Percentiles rank a stretch among this genome's conserved stretches.
phyloP scores from a whole-genome alignment of 108 stramenopile species.

The Stephanodiscus minutulus region DNA sequence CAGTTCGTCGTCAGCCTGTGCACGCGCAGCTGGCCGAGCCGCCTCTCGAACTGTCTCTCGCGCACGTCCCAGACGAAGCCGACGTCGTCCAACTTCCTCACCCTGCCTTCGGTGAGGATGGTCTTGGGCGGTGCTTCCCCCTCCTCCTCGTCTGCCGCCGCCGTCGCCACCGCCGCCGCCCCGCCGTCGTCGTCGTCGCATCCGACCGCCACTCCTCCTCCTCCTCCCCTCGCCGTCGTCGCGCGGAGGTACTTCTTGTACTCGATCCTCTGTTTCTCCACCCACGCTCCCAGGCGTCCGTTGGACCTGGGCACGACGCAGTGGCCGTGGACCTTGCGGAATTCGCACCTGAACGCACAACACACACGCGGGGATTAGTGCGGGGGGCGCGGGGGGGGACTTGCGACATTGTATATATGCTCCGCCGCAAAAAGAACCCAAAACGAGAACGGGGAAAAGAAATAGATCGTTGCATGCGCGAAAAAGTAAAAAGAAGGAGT shows the following conservation, averaged over 20 bases:
- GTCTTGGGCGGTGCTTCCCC: slow-evolving; percentile 7
- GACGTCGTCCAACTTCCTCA: slow-evolving; percentile 22
- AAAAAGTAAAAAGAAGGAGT: too few species aligned
- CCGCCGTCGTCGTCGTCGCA: background rate
- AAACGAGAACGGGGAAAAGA: too few species aligned
- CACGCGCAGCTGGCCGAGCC: slow-evolving; percentile 26
- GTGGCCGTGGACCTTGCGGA: slow-evolving; percentile 26
- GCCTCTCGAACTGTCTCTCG: slow-evolving; percentile 37
- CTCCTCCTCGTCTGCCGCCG: background rate
- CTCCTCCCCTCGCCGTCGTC: background rate
- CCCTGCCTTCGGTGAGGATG: slow-evolving; percentile 32
- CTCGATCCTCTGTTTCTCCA: slow-evolving; percentile 42
- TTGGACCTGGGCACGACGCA: slow-evolving; percentile 39
- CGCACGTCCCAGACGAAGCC: slow-evolving; percentile 45
- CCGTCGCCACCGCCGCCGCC: background rate
- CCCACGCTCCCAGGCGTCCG: slow-evolving; percentile 36
- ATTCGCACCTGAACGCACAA: slow-evolving; percentile 9
- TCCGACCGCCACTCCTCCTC: background rate
- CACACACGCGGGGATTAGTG: background rate
- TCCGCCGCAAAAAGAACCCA: too few species aligned
- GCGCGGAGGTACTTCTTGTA: slow-evolving; percentile 30
- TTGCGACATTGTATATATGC: too few species aligned
- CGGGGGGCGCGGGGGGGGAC: too few species aligned
- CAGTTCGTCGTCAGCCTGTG: slow-evolving; percentile 9
- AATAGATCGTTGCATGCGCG: too few species aligned